Percentiles rank a stretch among this genome's conserved stretches.
phyloP scores from a whole-genome alignment of 2,329 filamentous ascomycete genomes.

The Venturia effusa region DNA sequence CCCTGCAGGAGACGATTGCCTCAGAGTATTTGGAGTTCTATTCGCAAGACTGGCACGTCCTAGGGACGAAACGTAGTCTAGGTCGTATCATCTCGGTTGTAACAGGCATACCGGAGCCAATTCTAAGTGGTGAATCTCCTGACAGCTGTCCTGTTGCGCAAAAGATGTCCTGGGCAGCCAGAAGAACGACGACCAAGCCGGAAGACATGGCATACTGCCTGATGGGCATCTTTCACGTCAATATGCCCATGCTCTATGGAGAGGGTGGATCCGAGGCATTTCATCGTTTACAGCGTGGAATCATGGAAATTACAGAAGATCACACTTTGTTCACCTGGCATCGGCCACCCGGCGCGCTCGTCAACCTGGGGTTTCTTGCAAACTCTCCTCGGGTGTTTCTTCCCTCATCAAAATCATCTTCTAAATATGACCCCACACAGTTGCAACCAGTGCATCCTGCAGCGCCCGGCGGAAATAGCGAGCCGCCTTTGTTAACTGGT shows the following conservation, averaged over 20 bases:
- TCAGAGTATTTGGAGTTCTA: background rate
- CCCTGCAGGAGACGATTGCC: background rate
- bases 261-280: background rate
- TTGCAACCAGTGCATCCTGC: background rate
- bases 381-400: background rate
- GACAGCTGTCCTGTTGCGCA: background rate
- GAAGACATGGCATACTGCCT: slow-evolving; percentile 9
- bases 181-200: background rate
- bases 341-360: background rate
- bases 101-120: background rate
- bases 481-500: background rate
- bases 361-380: background rate
- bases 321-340: slow-evolving; percentile 2
- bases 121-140: background rate
- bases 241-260: slow-evolving; percentile 8
- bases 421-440: background rate
- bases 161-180: slow-evolving; percentile 9
- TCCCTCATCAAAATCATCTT: background rate
- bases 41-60: background rate
- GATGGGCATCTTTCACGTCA: slow-evolving; percentile 9
- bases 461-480: background rate
- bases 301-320: background rate
- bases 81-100: background rate
- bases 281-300: background rate
- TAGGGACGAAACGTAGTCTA: background rate